Evolutionary conservation across 768 basidiomycete genomes (phyloP), one percentile per base, ranked within the genome.

Genomic region (Trametes cubensis): DNA sequence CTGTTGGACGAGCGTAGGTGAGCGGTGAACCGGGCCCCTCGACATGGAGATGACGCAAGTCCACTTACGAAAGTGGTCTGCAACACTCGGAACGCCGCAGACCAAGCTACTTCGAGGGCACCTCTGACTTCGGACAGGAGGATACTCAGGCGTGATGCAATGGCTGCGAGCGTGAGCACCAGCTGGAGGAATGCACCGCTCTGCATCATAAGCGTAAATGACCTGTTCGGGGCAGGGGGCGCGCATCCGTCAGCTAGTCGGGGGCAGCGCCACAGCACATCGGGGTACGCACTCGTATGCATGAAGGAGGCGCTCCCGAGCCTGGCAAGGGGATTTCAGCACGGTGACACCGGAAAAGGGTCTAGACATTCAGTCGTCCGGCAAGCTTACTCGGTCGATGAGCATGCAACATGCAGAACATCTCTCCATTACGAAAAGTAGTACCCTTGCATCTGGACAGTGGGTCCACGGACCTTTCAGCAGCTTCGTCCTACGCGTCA

Each of bases 141-240:
- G 4, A 72, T 68, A 25, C 74, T 75, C 70, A 90, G 72, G 59
- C 90, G 81, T 3, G 88, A 87, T 46, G 81, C 74, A 41, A 90
- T 80, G 14, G 85, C 88, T 23, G 79, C 76, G 44, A 92, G 77
- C 5, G 83, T 76, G 48, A 94, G 69, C n/a, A 87, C 73, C 17
- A 90, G 70, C 63, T 88, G 87, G 14, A 89, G 76, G 68, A 94
- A 94, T 18, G 89, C 86, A 18, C 87, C 89, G 0, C 84, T 81
- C 70, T 88, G 88, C 79, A 93, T 82, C 38, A 83, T 81, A 25
- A 86, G 76, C 28, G 78, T 74, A 61, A 91, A 85, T 28, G 81
- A 81, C 47, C 90, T 93, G 63, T 8, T 51, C 10, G 25, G 17
- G 21, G 8, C 25, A 23, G 13, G 6, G 48, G 25, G 48, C 48